phyloP scores from a whole-genome alignment of 2,329 filamentous ascomycete genomes.

The Simplicillium sp. region DNA sequence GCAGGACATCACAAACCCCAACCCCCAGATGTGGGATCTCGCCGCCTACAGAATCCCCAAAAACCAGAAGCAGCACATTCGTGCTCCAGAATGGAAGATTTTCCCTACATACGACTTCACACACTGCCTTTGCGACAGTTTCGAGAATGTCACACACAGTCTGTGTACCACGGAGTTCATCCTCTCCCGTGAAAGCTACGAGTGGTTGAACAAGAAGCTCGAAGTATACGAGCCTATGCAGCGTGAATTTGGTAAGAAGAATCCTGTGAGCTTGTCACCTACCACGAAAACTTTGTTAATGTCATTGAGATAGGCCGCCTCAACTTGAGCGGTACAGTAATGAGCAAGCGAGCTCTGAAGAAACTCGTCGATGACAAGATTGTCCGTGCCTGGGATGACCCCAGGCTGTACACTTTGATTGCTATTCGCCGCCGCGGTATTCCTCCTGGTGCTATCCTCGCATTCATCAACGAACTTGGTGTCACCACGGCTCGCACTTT shows the following conservation, averaged over 20 bases:
- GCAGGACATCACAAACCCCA: constrained; percentile 71
- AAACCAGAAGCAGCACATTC: constrained; percentile 60
- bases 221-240: constrained; percentile 90
- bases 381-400: constrained; percentile 85
- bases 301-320: constrained; percentile 18
- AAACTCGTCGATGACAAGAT: constrained; percentile 66
- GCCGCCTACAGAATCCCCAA: constrained; percentile 77
- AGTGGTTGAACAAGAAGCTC: constrained; percentile 75
- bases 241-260: constrained; percentile 55
- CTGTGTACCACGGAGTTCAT: constrained; percentile 91
- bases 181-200: constrained; percentile 75
- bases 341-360: constrained; percentile 77
- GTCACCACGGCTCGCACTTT: constrained; percentile 74
- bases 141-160: constrained; percentile 85
- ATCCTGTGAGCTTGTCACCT: not conserved
- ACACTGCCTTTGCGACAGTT: constrained; percentile 83
- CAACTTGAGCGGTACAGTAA: constrained; percentile 73
- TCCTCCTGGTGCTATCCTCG: constrained; percentile 77
- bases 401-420: constrained; percentile 78
- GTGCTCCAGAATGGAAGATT: constrained; percentile 38
- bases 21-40: constrained; percentile 95
- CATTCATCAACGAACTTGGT: constrained; percentile 84
- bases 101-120: constrained; percentile 64
- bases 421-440: constrained; percentile 76
- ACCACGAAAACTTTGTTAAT: not conserved